Base-by-base conservation (phyloP, 495 filamentous ascomycete genomes). In the Eremomyces bilateralis region DNA sequence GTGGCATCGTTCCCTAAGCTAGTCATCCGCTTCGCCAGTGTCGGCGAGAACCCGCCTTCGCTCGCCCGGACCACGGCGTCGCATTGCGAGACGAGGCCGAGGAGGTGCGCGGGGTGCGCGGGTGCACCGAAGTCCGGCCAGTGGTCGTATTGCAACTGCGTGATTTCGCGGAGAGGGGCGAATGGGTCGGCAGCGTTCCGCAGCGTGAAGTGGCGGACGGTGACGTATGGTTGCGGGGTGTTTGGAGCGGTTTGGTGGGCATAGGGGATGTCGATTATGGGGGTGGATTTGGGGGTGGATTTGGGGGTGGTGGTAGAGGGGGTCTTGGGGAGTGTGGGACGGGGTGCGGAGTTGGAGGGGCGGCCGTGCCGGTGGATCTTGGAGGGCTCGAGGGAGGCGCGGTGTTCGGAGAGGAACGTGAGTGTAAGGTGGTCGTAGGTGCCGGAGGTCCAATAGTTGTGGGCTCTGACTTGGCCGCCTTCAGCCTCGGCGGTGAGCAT, bases 91-190 rank as follows among this genome's bases (percentile, higher is more conserved):
- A 95, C 76, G 13, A 97, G 55, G 5, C 73, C 74, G 1, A 97
- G 62, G 1, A 97, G 64, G 46, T 97, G 81, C 4, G 65, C 63
- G 2, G 88, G 80, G 39, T 85, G 78, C 4, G 88, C 84, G 0
- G 84, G 88, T 0, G 85, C 75, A 22, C 90, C 88, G 48, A 94
- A 93, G 51, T 97, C 88, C 1, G 90, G 88, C 88, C 88, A 97
- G 11, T 71, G 73, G 5, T 81, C 71, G 47, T 92, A 94, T 40
- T 97, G 90, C 1, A 97, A 63, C 39, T 97, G 88, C 0, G 82
- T 93, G 46, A 97, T 80, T 53, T 95, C 83, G 17, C 88, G 76
- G 29, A 93, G 73, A 1, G 80, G 80, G 29, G 69, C 64, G 47
- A 91, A 97, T 0, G 88, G 88, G 21, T 76, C 65, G 1, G 62